Percentiles rank a stretch among this genome's conserved stretches.
These are phyloP conservation scores for Trichoderma citrinoviride DNA, from an alignment of 2,329 filamentous ascomycete species.

Conservation along the genomic window DNA sequence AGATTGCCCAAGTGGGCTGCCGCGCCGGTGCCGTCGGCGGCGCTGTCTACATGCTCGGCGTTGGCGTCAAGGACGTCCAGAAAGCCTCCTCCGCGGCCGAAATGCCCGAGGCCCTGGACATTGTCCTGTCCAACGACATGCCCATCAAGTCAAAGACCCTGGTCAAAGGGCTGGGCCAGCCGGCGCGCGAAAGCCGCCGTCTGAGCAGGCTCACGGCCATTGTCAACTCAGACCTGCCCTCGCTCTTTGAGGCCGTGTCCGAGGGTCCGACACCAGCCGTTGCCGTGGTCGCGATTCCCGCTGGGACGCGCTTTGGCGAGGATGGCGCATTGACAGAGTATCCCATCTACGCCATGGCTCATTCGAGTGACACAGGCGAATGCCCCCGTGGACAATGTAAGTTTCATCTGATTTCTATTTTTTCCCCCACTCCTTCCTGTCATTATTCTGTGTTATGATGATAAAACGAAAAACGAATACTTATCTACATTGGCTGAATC, in stretches of 20 bases:
- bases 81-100: conserved; percentile 22
- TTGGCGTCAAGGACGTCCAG: conserved; percentile 52
- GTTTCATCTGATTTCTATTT: conserved; percentile 41
- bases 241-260: conserved; percentile 66
- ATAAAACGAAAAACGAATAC: conserved; percentile 72
- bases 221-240: conserved; percentile 61
- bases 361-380: conserved; percentile 90
- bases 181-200: conserved; percentile 30
- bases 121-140: conserved; percentile 57
- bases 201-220: conserved; percentile 65
- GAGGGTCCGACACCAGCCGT: conserved; percentile 78
- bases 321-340: conserved; percentile 37
- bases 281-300: conserved; percentile 65
- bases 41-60: conserved; percentile 81
- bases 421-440: too few species aligned
- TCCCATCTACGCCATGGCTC: conserved; percentile 63
- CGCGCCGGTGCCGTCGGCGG: conserved; percentile 89
- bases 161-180: conserved; percentile 44
- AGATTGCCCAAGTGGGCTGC: conserved; percentile 88
- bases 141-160: conserved; percentile 54
- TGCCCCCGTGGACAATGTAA: conserved; percentile 88
- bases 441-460: conserved; percentile 73
- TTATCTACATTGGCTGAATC: conserved; percentile 99
- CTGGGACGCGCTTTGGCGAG: conserved; percentile 42
- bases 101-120: conserved; percentile 34